Evolutionary conservation across 768 basidiomycete genomes (phyloP).

Genomic region (Naganishia vishniacii): DNA sequence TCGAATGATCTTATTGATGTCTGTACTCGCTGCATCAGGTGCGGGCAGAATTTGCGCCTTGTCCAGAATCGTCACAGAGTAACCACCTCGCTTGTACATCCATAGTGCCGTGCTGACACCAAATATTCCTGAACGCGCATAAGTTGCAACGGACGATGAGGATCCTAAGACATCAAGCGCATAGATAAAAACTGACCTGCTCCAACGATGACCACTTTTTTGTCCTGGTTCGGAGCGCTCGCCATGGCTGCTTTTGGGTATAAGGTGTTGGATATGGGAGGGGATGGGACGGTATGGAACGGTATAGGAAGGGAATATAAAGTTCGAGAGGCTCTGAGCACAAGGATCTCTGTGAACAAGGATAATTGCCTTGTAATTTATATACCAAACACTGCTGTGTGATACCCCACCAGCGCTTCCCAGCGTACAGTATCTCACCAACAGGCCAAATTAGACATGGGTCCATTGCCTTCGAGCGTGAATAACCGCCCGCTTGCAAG

Average conservation of each 20-base stretch:
- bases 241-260: neutral
- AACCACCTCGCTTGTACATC: conserved; percentile 60
- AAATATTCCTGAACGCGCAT: conserved; percentile 54
- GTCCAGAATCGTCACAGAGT: conserved; percentile 71
- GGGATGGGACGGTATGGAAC: neutral
- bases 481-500: conserved; percentile 18
- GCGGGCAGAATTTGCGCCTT: conserved; percentile 66
- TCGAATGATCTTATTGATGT: conserved; percentile 47
- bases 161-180: neutral
- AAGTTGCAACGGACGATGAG: neutral
- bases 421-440: too few species aligned
- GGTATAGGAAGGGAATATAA: too few species aligned
- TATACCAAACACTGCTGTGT: too few species aligned
- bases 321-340: too few species aligned
- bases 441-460: too few species aligned
- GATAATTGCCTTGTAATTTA: too few species aligned
- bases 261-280: neutral
- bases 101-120: conserved; percentile 80
- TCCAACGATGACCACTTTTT: conserved; percentile 62
- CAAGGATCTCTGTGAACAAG: too few species aligned
- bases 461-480: too few species aligned
- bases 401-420: too few species aligned
- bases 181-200: conserved; percentile 53
- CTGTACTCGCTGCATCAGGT: conserved; percentile 67
- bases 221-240: neutral